Percentiles rank a stretch among this genome's conserved stretches.
phyloP scores from a whole-genome alignment of 805 yeast species.

The Phaffomyces antillensis region DNA sequence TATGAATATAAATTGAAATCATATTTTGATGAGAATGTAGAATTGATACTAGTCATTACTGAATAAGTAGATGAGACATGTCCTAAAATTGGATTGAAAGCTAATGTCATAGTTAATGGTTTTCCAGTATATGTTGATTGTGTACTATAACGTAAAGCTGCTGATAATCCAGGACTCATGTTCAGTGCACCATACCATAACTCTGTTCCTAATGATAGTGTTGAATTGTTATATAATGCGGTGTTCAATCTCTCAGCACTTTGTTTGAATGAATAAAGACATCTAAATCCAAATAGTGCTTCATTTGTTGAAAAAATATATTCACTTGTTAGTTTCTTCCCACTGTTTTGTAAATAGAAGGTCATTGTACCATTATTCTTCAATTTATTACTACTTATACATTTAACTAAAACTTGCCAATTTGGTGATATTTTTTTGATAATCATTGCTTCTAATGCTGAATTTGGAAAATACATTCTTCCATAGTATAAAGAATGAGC shows the following conservation, averaged over 20 bases:
- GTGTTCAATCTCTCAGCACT: conserved; percentile 32
- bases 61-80: conserved; percentile 84
- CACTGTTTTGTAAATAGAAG: conserved; percentile 62
- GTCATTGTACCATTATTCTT: conserved; percentile 53
- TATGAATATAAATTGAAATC: conserved; percentile 90
- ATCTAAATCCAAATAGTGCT: conserved; percentile 72
- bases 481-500: conserved; percentile 62
- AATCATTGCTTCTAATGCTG: conserved; percentile 81
- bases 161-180: conserved; percentile 84
- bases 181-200: conserved; percentile 79
- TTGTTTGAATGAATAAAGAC: conserved; percentile 55
- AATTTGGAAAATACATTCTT: conserved; percentile 80
- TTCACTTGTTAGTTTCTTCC: conserved; percentile 61
- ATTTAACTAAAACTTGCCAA: conserved; percentile 64
- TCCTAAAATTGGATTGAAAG: conserved; percentile 86
- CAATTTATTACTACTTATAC: conserved; percentile 60
- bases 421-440: conserved; percentile 52
- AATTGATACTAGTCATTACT: conserved; percentile 65
- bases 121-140: conserved; percentile 81
- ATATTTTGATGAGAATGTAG: conserved; percentile 76
- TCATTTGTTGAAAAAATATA: conserved; percentile 79
- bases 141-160: conserved; percentile 79
- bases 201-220: conserved; percentile 74
- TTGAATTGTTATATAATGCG: conserved; percentile 50
- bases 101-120: conserved; percentile 81